These are phyloP conservation scores for Camellia oleifera DNA, from an alignment of 179 eudicot genomes.

Conservation along the genomic window DNA sequence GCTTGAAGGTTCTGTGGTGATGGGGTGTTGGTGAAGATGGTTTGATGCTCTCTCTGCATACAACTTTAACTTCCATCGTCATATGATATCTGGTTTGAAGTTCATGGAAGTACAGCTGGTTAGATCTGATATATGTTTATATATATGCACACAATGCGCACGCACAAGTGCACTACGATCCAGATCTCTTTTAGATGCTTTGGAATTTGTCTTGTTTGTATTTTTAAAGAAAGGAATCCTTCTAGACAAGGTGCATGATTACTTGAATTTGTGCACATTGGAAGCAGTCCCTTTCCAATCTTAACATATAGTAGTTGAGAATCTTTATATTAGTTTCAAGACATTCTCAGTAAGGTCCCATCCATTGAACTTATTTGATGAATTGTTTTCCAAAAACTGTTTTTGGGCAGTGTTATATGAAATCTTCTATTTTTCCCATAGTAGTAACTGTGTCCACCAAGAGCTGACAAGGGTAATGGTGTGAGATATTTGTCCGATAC, in stretches of 20 bases:
- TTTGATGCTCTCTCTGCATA: constrained; percentile 36
- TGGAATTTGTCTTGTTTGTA: neutral
- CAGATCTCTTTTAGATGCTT: neutral
- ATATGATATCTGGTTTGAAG: neutral
- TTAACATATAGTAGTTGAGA: too few species aligned
- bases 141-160: neutral
- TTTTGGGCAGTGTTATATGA: too few species aligned
- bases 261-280: neutral
- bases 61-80: constrained; percentile 27
- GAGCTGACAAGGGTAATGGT: too few species aligned
- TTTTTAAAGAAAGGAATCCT: neutral
- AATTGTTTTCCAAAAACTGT: too few species aligned
- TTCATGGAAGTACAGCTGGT: neutral
- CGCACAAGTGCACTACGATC: neutral
- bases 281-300: constrained; percentile 1
- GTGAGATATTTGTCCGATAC: too few species aligned
- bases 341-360: too few species aligned
- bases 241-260: neutral
- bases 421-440: too few species aligned
- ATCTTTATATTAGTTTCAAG: too few species aligned
- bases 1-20: constrained; percentile 33
- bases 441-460: too few species aligned
- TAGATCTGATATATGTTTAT: neutral
- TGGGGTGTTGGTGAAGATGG: constrained; percentile 50
- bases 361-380: too few species aligned